These are phyloP conservation scores for Saccharomycopsis hybrid DNA, from an alignment of 1,139 yeast species.

Conservation along the genomic window DNA sequence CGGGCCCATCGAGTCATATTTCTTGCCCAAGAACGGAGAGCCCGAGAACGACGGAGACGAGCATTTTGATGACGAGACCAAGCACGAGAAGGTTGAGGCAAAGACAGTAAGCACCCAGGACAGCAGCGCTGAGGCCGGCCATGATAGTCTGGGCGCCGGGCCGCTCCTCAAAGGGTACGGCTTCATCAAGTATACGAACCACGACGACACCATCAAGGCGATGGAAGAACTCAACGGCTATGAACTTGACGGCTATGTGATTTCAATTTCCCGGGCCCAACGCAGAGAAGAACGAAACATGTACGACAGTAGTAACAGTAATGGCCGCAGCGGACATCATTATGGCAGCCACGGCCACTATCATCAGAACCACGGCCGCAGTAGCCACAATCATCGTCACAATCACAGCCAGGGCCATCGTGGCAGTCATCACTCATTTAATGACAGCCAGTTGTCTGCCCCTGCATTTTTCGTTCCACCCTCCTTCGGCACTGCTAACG, in stretches of 20 bases:
- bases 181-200: slow-evolving; percentile 33
- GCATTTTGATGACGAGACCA: too few relatives aligned
- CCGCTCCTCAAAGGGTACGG: slow-evolving; percentile 34
- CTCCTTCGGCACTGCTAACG: too few relatives aligned
- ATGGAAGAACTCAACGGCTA: slow-evolving; percentile 28
- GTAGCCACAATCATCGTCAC: too few relatives aligned
- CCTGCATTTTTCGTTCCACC: too few relatives aligned
- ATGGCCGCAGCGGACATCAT: neutral
- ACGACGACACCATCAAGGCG: slow-evolving; percentile 32
- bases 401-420: too few relatives aligned
- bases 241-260: slow-evolving; percentile 26
- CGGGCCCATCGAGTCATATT: slow-evolving; percentile 39
- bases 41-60: slow-evolving; percentile 6
- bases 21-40: slow-evolving; percentile 38
- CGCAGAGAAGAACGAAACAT: slow-evolving; percentile 31
- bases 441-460: too few relatives aligned
- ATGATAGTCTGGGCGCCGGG: too few relatives aligned
- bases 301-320: slow-evolving; percentile 1
- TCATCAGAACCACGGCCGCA: neutral
- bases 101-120: too few relatives aligned
- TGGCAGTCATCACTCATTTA: too few relatives aligned
- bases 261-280: slow-evolving; percentile 34
- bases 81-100: too few relatives aligned
- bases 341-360: neutral
- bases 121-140: too few relatives aligned